Conservation (phyloP, 164 flowering plant species). For the Liriodendron chinense region DNA sequence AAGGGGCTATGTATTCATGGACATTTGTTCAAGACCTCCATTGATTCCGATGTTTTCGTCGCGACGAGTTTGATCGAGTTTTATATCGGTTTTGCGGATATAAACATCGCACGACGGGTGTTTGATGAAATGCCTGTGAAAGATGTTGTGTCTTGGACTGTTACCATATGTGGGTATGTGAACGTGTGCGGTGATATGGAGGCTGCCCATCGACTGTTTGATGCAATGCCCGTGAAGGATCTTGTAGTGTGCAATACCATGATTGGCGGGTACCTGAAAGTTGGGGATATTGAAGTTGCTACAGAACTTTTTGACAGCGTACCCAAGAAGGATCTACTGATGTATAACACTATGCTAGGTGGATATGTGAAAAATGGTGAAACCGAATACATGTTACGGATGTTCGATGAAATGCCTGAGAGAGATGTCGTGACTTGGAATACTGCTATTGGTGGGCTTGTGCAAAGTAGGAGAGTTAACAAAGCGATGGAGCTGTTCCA, state of each 20-base stretch:
- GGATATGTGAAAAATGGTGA: slow-evolving; percentile 28
- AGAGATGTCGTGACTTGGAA: slow-evolving; percentile 33
- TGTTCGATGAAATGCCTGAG: slow-evolving; percentile 28
- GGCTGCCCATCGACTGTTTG: slow-evolving; percentile 21
- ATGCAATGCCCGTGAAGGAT: slow-evolving; percentile 26
- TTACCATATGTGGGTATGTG: slow-evolving; percentile 19
- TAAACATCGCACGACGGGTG: slow-evolving; percentile 8
- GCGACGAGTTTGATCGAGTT: slow-evolving; percentile 30
- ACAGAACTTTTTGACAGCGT: slow-evolving; percentile 20
- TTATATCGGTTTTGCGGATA: slow-evolving; percentile 15
- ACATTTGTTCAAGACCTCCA: slow-evolving; percentile 16
- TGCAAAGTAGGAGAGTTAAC: slow-evolving; percentile 18
- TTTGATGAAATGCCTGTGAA: slow-evolving; percentile 25
- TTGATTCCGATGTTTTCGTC: slow-evolving; percentile 22
- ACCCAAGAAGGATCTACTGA: slow-evolving; percentile 26
- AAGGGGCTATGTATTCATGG: slow-evolving; percentile 28
- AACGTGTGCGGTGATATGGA: slow-evolving; percentile 21
- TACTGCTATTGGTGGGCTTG: slow-evolving; percentile 30
- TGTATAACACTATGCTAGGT: slow-evolving; percentile 32
- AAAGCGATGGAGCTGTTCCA: slow-evolving; percentile 28
- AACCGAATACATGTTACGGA: slow-evolving; percentile 5
- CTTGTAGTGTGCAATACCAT: slow-evolving; percentile 24
- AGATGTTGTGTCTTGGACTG: slow-evolving; percentile 28
- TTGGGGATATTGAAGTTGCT: slow-evolving; percentile 22
- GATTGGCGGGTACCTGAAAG: slow-evolving; percentile 19